Conservation (phyloP, 768 basidiomycete genomes). For the Lyophyllum shimeji region DNA sequence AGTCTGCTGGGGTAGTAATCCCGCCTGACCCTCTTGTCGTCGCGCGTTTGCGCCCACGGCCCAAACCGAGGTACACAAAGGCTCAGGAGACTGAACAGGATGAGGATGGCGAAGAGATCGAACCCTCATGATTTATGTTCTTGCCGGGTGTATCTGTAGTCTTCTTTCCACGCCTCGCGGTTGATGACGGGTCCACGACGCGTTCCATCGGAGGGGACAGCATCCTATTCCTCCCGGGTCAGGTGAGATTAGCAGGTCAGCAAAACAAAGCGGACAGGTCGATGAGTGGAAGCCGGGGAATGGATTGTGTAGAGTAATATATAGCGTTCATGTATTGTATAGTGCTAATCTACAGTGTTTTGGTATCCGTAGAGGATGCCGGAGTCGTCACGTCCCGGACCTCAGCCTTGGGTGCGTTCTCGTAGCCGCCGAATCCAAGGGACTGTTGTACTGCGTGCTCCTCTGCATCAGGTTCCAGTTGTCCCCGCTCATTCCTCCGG, state of each 20-base stretch:
- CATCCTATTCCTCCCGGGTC: no score
- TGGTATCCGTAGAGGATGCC: neutral
- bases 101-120: neutral
- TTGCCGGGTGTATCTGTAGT: no score
- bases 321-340: neutral
- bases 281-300: no score
- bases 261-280: no score
- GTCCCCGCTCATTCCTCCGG: constrained; percentile 79
- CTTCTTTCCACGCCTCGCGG: no score
- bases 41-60: constrained; percentile 31
- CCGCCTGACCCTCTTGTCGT: constrained; percentile 20
- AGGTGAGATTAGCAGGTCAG: no score
- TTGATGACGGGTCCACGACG: no score
- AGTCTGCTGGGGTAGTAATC: constrained; percentile 5
- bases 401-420: constrained; percentile 46
- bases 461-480: constrained; percentile 87
- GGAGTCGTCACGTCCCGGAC: constrained; percentile 13
- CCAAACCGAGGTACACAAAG: constrained; percentile 23
- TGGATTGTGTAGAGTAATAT: neutral
- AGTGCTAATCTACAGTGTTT: neutral
- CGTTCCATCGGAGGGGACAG: no score
- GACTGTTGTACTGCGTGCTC: constrained; percentile 80
- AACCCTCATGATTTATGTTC: neutral
- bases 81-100: neutral
- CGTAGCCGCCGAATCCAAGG: constrained; percentile 69